Evolutionary conservation across 768 basidiomycete genomes (phyloP).

Genomic region (Leccinum boreale): DNA sequence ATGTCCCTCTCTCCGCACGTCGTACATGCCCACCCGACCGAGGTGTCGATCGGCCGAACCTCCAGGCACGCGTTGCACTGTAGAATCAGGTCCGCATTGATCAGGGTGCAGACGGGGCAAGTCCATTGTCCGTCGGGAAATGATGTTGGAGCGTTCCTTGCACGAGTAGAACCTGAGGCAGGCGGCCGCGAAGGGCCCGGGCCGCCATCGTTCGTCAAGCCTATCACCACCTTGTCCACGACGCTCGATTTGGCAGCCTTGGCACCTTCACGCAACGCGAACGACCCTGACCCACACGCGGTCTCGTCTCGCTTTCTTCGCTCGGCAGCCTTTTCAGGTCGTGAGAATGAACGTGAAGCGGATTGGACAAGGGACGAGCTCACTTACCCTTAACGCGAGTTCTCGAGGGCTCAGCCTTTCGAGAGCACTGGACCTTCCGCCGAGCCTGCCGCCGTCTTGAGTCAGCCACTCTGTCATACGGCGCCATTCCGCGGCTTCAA

Average conservation of each 20-base stretch:
- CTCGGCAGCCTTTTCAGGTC: constrained; percentile 72
- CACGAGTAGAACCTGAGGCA: background rate
- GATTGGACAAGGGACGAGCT: constrained; percentile 41
- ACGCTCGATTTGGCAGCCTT: constrained; percentile 70
- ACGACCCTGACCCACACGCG: constrained; percentile 61
- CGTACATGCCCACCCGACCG: constrained; percentile 60
- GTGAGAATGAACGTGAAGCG: background rate
- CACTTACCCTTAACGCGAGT: constrained; percentile 51
- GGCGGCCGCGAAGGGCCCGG: constrained; percentile 13
- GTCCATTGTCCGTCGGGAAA: constrained; percentile 39
- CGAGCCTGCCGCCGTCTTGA: constrained; percentile 57
- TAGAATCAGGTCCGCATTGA: constrained; percentile 47
- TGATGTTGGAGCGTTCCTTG: background rate
- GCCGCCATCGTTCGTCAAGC: constrained; percentile 45
- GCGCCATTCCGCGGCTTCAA: constrained; percentile 80
- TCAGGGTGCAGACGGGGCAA: constrained; percentile 61
- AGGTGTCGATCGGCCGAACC: constrained; percentile 34
- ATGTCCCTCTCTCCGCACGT: constrained; percentile 62
- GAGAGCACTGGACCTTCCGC: constrained; percentile 42
- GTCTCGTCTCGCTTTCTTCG: constrained; percentile 71
- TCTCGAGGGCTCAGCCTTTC: constrained; percentile 60
- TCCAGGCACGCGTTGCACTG: constrained; percentile 63
- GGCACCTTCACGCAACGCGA: constrained; percentile 57
- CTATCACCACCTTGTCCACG: constrained; percentile 50
- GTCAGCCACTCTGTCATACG: constrained; percentile 41